phyloP scores from a whole-genome alignment of 192 early-diverging fungal genomes.

The Gigaspora rosea region DNA sequence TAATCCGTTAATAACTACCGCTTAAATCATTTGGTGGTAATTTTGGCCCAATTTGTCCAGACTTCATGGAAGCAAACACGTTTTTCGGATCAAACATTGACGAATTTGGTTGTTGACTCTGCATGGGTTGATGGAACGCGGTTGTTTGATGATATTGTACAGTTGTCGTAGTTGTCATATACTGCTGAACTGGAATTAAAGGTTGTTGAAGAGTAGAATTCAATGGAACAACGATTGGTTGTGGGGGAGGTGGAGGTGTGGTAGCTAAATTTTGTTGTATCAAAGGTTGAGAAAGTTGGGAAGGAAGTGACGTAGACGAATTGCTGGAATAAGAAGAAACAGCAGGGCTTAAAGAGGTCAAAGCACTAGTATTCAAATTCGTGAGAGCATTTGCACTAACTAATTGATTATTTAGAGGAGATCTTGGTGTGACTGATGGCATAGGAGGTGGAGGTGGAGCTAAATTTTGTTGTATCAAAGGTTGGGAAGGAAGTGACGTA shows the following conservation, averaged over 20 bases:
- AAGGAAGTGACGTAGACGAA: background rate
- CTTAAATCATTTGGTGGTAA: conserved; percentile 1
- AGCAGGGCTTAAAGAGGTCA: background rate
- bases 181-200: background rate
- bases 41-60: conserved; percentile 23
- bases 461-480: background rate
- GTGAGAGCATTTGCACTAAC: background rate
- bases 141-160: conserved; percentile 11
- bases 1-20: background rate
- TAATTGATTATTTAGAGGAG: background rate
- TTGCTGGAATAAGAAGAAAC: background rate
- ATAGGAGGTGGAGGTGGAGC: conserved; percentile 11
- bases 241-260: conserved; percentile 1
- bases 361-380: background rate
- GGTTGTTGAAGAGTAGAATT: background rate
- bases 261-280: background rate
- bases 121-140: conserved; percentile 20
- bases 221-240: background rate
- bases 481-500: background rate
- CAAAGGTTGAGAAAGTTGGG: background rate
- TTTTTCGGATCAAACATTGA: conserved; percentile 29
- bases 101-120: conserved; percentile 27
- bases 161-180: background rate
- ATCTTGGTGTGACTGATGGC: background rate
- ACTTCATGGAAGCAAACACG: conserved; percentile 34